phyloP scores from a whole-genome alignment of 1,284 basidiomycete genomes.

The Fomitopsis betulina region DNA sequence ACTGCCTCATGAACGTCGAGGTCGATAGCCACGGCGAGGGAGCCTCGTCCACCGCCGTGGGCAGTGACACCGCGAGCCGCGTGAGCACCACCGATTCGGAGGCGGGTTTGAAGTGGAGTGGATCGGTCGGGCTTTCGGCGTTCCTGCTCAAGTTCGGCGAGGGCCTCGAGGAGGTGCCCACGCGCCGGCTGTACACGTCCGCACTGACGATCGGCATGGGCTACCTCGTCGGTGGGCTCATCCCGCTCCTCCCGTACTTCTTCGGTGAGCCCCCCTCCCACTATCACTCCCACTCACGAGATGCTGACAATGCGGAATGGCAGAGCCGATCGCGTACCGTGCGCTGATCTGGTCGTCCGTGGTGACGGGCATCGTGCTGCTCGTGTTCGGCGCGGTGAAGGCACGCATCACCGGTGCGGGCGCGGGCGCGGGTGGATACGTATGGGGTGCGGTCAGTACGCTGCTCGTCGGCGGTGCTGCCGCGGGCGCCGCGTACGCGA shows the following conservation, averaged over 20 bases:
- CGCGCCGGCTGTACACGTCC: constrained; percentile 60
- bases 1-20: constrained; percentile 68
- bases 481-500: constrained; percentile 83
- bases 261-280: constrained; percentile 46
- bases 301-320: neutral
- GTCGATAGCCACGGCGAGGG: constrained; percentile 28
- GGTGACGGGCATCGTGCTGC: constrained; percentile 79
- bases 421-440: constrained; percentile 45
- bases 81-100: constrained; percentile 41
- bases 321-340: constrained; percentile 44
- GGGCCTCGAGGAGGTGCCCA: constrained; percentile 73
- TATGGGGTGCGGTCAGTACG: constrained; percentile 90
- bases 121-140: constrained; percentile 79
- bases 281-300: neutral
- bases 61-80: constrained; percentile 15
- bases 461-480: constrained; percentile 87
- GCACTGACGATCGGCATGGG: constrained; percentile 92
- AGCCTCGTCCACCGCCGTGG: neutral
- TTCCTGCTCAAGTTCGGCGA: constrained; percentile 94
- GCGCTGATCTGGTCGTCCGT: constrained; percentile 73
- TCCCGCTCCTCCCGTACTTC: constrained; percentile 91
- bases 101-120: constrained; percentile 54
- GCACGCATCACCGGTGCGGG: constrained; percentile 84
- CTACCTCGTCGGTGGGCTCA: constrained; percentile 82
- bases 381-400: constrained; percentile 89